These are phyloP conservation scores for Ustilago lituana DNA, from an alignment of 1,284 basidiomycete genomes.

Conservation along the genomic window DNA sequence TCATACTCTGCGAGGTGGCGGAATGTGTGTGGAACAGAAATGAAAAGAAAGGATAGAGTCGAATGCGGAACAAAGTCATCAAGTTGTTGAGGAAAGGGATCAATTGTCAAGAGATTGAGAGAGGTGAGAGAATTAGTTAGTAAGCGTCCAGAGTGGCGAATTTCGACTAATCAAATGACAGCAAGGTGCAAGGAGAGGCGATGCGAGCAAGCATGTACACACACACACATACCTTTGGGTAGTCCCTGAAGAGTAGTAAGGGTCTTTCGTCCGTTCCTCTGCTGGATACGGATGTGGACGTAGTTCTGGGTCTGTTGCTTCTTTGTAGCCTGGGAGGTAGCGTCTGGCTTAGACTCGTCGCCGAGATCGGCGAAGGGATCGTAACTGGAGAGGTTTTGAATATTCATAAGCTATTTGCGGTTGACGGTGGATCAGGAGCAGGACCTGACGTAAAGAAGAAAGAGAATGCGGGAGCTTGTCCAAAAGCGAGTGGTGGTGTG, in stretches of 20 bases:
- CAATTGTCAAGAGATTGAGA: no score
- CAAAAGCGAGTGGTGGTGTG: constrained; percentile 1
- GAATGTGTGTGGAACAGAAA: no score
- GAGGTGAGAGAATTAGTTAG: no score
- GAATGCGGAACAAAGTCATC: no score
- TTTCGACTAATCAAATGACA: no score
- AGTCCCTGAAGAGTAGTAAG: constrained; percentile 97
- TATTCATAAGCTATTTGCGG: constrained; percentile 64
- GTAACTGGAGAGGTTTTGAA: constrained; percentile 67
- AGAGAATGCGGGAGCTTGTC: not conserved
- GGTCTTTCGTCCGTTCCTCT: constrained; percentile 98
- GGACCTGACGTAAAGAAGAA: constrained; percentile 31
- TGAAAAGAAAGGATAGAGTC: no score
- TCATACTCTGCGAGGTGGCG: constrained; percentile 80
- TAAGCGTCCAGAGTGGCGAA: constrained; percentile 4
- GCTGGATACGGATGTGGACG: constrained; percentile 80
- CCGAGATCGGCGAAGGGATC: constrained; percentile 68
- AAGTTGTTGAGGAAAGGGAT: no score
- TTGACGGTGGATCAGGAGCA: constrained; percentile 50
- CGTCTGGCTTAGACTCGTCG: constrained; percentile 56
- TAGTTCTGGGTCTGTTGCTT: constrained; percentile 64
- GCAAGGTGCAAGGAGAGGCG: no score
- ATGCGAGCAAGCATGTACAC: no score
- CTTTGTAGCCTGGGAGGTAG: constrained; percentile 44
- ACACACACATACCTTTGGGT: constrained; percentile 81